phyloP scores from a whole-genome alignment of 2,329 filamentous ascomycete species.

The Botrytis fabae region DNA sequence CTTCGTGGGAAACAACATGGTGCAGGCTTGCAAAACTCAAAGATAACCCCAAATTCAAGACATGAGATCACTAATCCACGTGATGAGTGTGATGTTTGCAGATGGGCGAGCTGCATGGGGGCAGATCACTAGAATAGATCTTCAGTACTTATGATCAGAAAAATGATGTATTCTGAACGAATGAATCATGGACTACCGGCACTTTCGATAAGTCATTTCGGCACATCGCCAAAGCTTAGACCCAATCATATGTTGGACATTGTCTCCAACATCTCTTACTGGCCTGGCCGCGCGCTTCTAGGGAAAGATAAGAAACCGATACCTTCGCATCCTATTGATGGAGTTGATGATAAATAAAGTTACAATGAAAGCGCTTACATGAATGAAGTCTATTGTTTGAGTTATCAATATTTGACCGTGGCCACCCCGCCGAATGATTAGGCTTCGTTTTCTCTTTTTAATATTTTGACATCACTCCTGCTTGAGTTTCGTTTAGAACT shows the following conservation, averaged over 20 bases:
- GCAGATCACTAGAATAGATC: not conserved
- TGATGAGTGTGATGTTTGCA: not conserved
- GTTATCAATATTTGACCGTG: conserved; percentile 7
- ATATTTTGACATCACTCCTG: not conserved
- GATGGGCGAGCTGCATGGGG: not conserved
- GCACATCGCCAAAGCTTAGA: not conserved
- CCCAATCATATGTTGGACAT: conserved; percentile 2
- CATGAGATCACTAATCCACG: not conserved
- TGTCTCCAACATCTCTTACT: not conserved
- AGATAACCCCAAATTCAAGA: not conserved
- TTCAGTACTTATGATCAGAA: not conserved
- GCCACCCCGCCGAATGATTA: not conserved
- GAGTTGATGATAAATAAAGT: not conserved
- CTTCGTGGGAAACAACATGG: not conserved
- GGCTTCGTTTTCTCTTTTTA: not conserved
- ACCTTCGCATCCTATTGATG: not conserved
- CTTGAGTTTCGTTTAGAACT: not conserved
- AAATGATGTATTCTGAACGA: not conserved
- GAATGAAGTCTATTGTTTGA: conserved; percentile 12
- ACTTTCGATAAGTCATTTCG: not conserved
- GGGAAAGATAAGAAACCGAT: not conserved
- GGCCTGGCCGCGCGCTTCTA: conserved; percentile 21
- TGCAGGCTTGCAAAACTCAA: not conserved
- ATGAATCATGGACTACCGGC: conserved; percentile 1
- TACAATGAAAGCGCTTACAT: not conserved